Evolutionary conservation across 2,329 filamentous ascomycete genomes (phyloP).

Genomic region (Fulvia fulva): DNA sequence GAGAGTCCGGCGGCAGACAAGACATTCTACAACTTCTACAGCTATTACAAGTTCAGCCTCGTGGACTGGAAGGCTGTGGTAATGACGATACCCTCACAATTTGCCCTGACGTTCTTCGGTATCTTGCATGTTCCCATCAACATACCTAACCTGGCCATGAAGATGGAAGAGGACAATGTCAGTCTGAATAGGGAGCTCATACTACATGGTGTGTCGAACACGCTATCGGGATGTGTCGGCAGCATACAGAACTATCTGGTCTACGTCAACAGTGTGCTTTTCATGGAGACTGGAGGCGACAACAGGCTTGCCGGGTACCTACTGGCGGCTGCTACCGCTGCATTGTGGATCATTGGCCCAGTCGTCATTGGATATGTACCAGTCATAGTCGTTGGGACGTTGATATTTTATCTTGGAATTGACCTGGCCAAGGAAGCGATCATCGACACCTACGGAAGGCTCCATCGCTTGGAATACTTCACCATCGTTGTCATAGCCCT

Average conservation of each 20-base stretch:
- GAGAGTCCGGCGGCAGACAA: slow-evolving; percentile 76
- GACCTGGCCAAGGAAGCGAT: slow-evolving; percentile 86
- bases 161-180: slow-evolving; percentile 86
- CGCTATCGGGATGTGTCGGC: slow-evolving; percentile 77
- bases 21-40: slow-evolving; percentile 98
- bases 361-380: slow-evolving; percentile 90
- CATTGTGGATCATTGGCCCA: slow-evolving; percentile 80
- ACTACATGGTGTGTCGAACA: slow-evolving; percentile 89
- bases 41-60: slow-evolving; percentile 63
- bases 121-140: slow-evolving; percentile 97
- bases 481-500: slow-evolving; percentile 86
- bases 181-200: slow-evolving; percentile 88
- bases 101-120: slow-evolving; percentile 95
- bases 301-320: slow-evolving; percentile 81
- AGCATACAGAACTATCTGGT: slow-evolving; percentile 96
- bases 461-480: slow-evolving; percentile 81
- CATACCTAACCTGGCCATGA: slow-evolving; percentile 86
- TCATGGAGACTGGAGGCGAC: slow-evolving; percentile 87
- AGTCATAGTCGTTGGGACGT: slow-evolving; percentile 90
- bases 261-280: slow-evolving; percentile 95
- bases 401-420: slow-evolving; percentile 94
- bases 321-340: slow-evolving; percentile 74
- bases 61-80: slow-evolving; percentile 79
- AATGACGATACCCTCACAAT: slow-evolving; percentile 89
- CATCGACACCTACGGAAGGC: slow-evolving; percentile 80